Percentiles rank a stretch among this genome's conserved stretches.
phyloP scores from a whole-genome alignment of 495 filamentous ascomycete genomes.

The Friedmanniomyces simplex region DNA sequence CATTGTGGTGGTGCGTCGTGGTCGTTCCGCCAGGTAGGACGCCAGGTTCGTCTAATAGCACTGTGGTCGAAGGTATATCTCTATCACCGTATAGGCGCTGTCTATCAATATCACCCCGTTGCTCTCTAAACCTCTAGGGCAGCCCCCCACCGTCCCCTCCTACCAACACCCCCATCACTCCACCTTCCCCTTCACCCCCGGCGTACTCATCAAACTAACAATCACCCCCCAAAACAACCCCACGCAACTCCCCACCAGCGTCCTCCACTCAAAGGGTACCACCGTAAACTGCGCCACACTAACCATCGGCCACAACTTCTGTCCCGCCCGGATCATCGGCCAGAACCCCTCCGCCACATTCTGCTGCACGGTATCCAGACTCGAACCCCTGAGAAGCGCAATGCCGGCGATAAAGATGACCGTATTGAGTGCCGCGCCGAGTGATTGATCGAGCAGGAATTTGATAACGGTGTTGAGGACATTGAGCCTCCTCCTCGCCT shows the following conservation, averaged over 20 bases:
- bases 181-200: too few relatives aligned
- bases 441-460: slow-evolving; percentile 69
- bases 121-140: too few relatives aligned
- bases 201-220: too few relatives aligned
- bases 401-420: slow-evolving; percentile 57
- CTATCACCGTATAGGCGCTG: too few relatives aligned
- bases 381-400: slow-evolving; percentile 36
- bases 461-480: slow-evolving; percentile 67
- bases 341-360: slow-evolving; percentile 48
- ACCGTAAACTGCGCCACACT: slow-evolving; percentile 68
- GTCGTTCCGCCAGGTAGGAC: too few relatives aligned
- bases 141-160: too few relatives aligned
- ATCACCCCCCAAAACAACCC: background rate
- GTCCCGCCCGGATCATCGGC: slow-evolving; percentile 59
- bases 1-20: too few relatives aligned
- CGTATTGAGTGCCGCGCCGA: slow-evolving; percentile 69
- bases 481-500: slow-evolving; percentile 39
- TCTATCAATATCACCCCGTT: too few relatives aligned
- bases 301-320: slow-evolving; percentile 78
- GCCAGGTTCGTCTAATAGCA: too few relatives aligned
- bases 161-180: too few relatives aligned
- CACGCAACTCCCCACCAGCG: slow-evolving; percentile 66
- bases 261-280: slow-evolving; percentile 63
- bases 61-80: too few relatives aligned
- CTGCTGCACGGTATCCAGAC: slow-evolving; percentile 1